phyloP scores from a whole-genome alignment of 352 stramenopile genomes.

The Plasmopara muralis region DNA sequence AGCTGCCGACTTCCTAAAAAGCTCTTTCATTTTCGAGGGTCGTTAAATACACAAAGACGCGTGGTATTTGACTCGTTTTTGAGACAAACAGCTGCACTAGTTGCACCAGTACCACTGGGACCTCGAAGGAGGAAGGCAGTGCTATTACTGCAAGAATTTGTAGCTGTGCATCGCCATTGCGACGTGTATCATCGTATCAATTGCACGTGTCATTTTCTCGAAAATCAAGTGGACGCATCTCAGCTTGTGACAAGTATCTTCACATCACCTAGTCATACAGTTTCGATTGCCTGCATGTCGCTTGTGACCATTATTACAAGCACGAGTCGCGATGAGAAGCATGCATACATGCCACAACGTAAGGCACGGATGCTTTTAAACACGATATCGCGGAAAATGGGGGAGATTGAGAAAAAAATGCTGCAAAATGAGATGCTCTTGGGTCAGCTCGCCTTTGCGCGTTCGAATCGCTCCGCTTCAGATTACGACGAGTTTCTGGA shows the following conservation, averaged over 20 bases:
- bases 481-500: conserved; percentile 59
- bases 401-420: conserved; percentile 41
- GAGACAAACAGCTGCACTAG: conserved; percentile 50
- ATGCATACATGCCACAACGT: conserved; percentile 29
- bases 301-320: conserved; percentile 35
- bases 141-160: conserved; percentile 51
- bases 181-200: conserved; percentile 33
- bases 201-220: conserved; percentile 34
- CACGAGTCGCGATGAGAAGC: conserved; percentile 35
- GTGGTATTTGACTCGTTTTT: conserved; percentile 69
- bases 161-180: conserved; percentile 40
- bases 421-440: conserved; percentile 36
- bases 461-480: conserved; percentile 29
- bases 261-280: conserved; percentile 20
- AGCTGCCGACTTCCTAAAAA: conserved; percentile 49
- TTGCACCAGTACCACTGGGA: conserved; percentile 46
- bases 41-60: conserved; percentile 45
- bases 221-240: conserved; percentile 34
- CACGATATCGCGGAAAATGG: conserved; percentile 45
- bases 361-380: conserved; percentile 45
- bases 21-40: conserved; percentile 44
- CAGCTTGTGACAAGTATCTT: conserved; percentile 47
- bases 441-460: conserved; percentile 25
- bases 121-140: conserved; percentile 45
- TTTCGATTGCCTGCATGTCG: conserved; percentile 26